These are phyloP conservation scores for Coemansia sp. DNA, from an alignment of 192 early-diverging fungal genomes.

Conservation along the genomic window DNA sequence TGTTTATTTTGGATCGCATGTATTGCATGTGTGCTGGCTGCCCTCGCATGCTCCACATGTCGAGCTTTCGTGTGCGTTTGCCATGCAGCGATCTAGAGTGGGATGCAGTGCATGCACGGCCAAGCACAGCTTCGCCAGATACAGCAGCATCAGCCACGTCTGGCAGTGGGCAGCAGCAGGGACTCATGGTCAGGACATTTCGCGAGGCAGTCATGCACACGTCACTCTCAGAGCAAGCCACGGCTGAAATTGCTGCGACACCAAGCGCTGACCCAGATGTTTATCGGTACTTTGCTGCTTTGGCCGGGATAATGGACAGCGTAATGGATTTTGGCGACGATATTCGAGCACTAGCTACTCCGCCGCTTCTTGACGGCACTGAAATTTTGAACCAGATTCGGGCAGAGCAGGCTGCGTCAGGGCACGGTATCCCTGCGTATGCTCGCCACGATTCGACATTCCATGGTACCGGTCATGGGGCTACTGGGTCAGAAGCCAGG, in stretches of 20 bases:
- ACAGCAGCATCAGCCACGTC: slow-evolving; percentile 4
- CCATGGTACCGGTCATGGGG: neutral
- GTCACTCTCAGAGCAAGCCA: slow-evolving; percentile 36
- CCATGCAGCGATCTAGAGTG: slow-evolving; percentile 52
- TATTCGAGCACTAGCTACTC: slow-evolving; percentile 36
- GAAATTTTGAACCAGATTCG: slow-evolving; percentile 38
- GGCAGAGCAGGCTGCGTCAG: slow-evolving; percentile 19
- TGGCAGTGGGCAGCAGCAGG: slow-evolving; percentile 13
- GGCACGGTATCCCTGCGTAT: neutral
- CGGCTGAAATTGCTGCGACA: slow-evolving; percentile 33
- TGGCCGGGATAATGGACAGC: slow-evolving; percentile 44
- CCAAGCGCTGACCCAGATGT: slow-evolving; percentile 35
- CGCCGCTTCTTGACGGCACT: slow-evolving; percentile 40
- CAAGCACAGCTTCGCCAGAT: slow-evolving; percentile 24
- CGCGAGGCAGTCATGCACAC: slow-evolving; percentile 52
- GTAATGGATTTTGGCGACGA: slow-evolving; percentile 45
- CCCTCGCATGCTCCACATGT: slow-evolving; percentile 35
- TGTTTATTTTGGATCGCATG: slow-evolving; percentile 49
- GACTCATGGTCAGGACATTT: slow-evolving; percentile 52
- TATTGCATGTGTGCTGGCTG: slow-evolving; percentile 25
- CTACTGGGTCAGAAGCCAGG: neutral
- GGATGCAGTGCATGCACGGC: slow-evolving; percentile 42
- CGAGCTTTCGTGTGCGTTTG: slow-evolving; percentile 40
- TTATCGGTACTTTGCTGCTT: slow-evolving; percentile 32
- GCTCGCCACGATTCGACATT: slow-evolving; percentile 12